A percentile compares a stretch with the other conserved stretches of the same genome.
These are phyloP conservation scores for Neurospora sp. DNA, from an alignment of 495 filamentous ascomycete genomes.

Conservation along the genomic window DNA sequence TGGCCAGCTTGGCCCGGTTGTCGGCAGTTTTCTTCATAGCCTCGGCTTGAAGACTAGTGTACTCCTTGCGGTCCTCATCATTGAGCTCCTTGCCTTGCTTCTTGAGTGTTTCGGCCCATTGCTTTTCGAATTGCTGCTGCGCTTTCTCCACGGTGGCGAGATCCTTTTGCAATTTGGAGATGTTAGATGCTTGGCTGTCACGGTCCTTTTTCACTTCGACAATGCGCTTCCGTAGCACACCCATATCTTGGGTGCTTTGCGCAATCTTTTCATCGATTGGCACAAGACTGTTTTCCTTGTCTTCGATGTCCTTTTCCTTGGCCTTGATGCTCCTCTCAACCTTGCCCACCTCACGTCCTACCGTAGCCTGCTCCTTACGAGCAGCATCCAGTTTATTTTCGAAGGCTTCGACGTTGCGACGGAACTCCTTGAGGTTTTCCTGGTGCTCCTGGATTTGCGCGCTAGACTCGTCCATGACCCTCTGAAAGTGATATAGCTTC, in stretches of 20 bases:
- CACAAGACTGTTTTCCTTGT: conserved; percentile 72
- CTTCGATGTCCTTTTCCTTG: conserved; percentile 83
- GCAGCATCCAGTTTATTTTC: conserved; percentile 75
- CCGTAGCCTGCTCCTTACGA: conserved; percentile 72
- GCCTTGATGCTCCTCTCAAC: conserved; percentile 71
- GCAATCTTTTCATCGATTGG: conserved; percentile 88
- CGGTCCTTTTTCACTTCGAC: conserved; percentile 64
- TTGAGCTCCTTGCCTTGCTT: conserved; percentile 78
- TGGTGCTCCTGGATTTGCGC: conserved; percentile 89
- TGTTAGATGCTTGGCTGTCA: conserved; percentile 52
- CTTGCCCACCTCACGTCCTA: conserved; percentile 68
- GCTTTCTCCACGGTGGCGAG: conserved; percentile 80
- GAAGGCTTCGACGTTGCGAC: conserved; percentile 77
- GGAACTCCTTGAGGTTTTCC: conserved; percentile 89
- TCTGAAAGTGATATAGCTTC: conserved; percentile 96
- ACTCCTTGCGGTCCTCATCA: conserved; percentile 80
- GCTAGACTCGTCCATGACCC: conserved; percentile 81
- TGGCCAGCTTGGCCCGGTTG: conserved; percentile 75
- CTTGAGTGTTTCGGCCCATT: conserved; percentile 73
- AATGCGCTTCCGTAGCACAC: conserved; percentile 54
- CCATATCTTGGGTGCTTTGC: conserved; percentile 62
- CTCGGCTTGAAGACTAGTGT: conserved; percentile 74
- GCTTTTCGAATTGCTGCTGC: conserved; percentile 76
- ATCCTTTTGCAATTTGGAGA: conserved; percentile 67
- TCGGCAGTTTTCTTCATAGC: conserved; percentile 75